These are phyloP conservation scores for Proliferodiscus dingleyae DNA, from an alignment of 2,329 filamentous ascomycete genomes.

Conservation along the genomic window DNA sequence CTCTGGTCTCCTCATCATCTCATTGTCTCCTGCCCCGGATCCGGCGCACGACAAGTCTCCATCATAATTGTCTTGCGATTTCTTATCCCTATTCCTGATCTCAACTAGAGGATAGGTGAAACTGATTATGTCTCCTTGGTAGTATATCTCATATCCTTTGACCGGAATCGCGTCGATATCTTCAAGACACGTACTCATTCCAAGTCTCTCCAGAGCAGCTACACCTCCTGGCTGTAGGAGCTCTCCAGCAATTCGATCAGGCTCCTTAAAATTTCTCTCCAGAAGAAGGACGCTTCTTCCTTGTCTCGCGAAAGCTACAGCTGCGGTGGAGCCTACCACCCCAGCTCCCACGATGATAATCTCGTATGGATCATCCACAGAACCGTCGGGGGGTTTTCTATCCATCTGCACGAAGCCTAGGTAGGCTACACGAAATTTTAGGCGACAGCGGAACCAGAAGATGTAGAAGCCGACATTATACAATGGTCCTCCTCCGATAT, in stretches of 20 bases:
- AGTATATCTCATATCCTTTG: conserved; percentile 81
- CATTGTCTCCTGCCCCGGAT: conserved; percentile 10
- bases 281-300: conserved; percentile 83
- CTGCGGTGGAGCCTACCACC: conserved; percentile 78
- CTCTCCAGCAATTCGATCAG: conserved; percentile 91
- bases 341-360: conserved; percentile 60
- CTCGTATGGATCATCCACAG: background rate
- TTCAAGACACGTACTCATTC: conserved; percentile 74
- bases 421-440: no score
- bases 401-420: background rate
- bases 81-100: background rate
- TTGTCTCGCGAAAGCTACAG: conserved; percentile 76
- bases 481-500: no score
- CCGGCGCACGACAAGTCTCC: background rate
- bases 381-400: background rate
- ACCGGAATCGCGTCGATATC: conserved; percentile 79
- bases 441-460: no score
- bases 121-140: conserved; percentile 63
- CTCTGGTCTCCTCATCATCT: background rate
- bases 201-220: conserved; percentile 69
- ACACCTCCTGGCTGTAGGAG: conserved; percentile 88
- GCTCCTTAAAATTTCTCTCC: conserved; percentile 81
- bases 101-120: conserved; percentile 69
- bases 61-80: background rate
- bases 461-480: no score